Evolutionary conservation across 768 basidiomycete genomes (phyloP).

Genomic region (Mycena maculata): DNA sequence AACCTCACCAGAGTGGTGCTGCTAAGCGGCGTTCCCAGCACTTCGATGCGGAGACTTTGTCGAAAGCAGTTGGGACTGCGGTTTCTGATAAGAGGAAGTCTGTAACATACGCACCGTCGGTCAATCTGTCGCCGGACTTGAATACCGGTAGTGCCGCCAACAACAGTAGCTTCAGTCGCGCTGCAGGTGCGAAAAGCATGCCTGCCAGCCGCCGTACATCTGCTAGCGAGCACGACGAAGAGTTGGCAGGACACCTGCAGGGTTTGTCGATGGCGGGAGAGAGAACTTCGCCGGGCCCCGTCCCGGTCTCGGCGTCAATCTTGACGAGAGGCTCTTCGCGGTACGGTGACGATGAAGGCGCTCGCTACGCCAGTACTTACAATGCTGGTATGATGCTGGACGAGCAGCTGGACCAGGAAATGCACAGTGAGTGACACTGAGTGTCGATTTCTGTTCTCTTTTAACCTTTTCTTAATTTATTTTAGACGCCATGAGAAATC

Average conservation of each 20-base stretch:
- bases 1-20: conserved; percentile 55
- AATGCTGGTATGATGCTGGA: conserved; percentile 93
- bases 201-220: conserved; percentile 91
- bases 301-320: conserved; percentile 63
- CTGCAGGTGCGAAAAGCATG: conserved; percentile 90
- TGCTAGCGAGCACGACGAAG: conserved; percentile 88
- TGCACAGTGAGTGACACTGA: conserved; percentile 91
- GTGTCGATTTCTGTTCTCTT: conserved; percentile 43
- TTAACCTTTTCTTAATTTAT: conserved; percentile 28
- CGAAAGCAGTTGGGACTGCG: conserved; percentile 73
- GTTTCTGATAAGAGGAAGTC: conserved; percentile 86
- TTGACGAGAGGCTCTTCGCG: conserved; percentile 63
- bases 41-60: conserved; percentile 71
- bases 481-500: conserved; percentile 87
- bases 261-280: conserved; percentile 78
- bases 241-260: conserved; percentile 80
- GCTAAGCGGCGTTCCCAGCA: conserved; percentile 59
- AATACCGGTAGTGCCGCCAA: conserved; percentile 55
- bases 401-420: conserved; percentile 93
- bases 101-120: conserved; percentile 84
- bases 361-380: conserved; percentile 70
- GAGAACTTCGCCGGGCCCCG: conserved; percentile 67
- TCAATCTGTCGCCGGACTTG: conserved; percentile 79
- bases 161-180: conserved; percentile 68
- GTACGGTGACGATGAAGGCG: conserved; percentile 69